Base-by-base conservation (phyloP, 257 asterid genomes). In the Ehretia macrophylla region DNA sequence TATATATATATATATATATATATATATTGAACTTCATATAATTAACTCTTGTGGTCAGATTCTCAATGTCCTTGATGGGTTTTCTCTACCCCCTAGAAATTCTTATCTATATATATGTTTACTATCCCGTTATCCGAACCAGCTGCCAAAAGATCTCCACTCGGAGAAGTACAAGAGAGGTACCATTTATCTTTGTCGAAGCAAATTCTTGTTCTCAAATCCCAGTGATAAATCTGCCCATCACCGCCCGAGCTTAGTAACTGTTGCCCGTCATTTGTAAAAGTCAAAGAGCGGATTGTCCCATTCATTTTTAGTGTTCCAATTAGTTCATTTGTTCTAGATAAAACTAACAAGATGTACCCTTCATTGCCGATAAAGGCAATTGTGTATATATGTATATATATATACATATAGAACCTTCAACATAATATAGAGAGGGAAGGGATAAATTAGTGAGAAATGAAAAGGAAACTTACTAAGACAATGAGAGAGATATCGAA, bases 241-340 rank as follows among this genome's bases (percentile, higher is more conserved):
- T 93, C 99, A 17, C 96, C 96, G 17, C 99, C 99, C 5, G 95
- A 66, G 56, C 94, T 85, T 51, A 89, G 69, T 72, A 93, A 47
- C 37, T 81, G 75, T 22, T 55, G 69, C 14, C 97, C 95, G 10
- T 93, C 95, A 17, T 67, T 77, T 14, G 94, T 72, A 59, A 89
- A 93, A 11, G 97, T 86, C 32, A 77, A 16, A 14, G 96, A 81
- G 40, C 97, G 84, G 38, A 80, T 94, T 6, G 85, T 79, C 62
- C 97, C 99, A 14, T 93, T 89, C 97, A 93, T 89, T 73, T 93
- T 93, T 55, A 93, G 73, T 8, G 95, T 86, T 42, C 96, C 99
- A 39, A 89, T 79, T 14, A 93, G 64, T 64, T 93, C 92, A 68
- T 93, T 86, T 3, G 97, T 85, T 72, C 81, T 81, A 39, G 96